Base-by-base conservation (phyloP, 192 early-diverging fungal genomes). In the Coemansia sp. region DNA sequence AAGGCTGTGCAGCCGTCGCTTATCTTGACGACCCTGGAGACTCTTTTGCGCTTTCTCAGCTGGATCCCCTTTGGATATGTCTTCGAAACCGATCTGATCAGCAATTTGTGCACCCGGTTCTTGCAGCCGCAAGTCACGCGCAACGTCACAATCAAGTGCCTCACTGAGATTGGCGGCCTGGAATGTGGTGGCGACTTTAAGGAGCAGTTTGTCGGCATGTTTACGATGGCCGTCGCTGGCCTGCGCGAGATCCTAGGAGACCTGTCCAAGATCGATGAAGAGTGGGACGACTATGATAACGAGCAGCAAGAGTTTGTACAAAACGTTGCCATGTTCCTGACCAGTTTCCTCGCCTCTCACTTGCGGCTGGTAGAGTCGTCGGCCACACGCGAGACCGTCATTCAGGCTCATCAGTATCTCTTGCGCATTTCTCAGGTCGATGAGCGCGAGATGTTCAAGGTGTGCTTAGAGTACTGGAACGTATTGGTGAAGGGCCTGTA, bases 11-110 rank as follows among this genome's bases (percentile, higher is more conserved):
- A 97, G 75, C 88, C 94, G 15, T 91, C 89, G 36, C 85, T 99
- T 62, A 94, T 99, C 64, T 86, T 82, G 61, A 94, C 94, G 7
- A 99, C 98, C 2, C 75, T 99, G 31, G 91, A 97, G 70, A 98
- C 97, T 0, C 85, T 99, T n/a, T 82, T 97, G 53, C 89, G 93
- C 64, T 99, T 97, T 84, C 84, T 99, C 63, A 94, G 91, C 86
- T 99, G 98, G 98, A 94, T 99, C 73, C 96, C 96, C 29, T 87
- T 97, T 31, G 98, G 96, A 32, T 99, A 97, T 73, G 95, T 97
- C 60, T 99, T 99, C 73, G 95, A 99, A 79, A 97, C 92, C 27
- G 89, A 92, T 71, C 73, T 99, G 38, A 96, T 98, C 53, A 89
- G 87, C 64, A 91, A 88, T 53, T 75, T 99, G 62, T 89, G 90